Evolutionary conservation across 139 green algal species (phyloP), one percentile per base, ranked within the genome.

Genomic region (Nannochloris sp.): DNA sequence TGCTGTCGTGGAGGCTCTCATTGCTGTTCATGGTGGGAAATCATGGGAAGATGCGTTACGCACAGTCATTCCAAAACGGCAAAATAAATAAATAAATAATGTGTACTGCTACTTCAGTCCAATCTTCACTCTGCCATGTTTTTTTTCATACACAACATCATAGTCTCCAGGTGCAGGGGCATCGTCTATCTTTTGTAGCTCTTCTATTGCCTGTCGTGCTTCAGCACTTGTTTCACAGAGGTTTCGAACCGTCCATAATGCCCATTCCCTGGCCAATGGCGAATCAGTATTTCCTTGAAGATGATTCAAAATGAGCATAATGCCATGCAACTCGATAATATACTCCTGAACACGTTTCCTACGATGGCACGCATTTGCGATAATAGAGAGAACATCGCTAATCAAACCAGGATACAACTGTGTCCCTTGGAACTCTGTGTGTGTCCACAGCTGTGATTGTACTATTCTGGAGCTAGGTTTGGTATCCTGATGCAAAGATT

Each of bases 191-290:
- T 72, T 64, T 65, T 80, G 65, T 23, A 85, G 68, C 43, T 80
- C 49, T 4, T 48, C 23, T 23, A 80, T 74, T 5, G 73, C 63
- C 25, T 79, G 40, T 50, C 62, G 56, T 14, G 72, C 67, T 33
- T 56, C 40, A 6, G 51, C 23, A 62, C 73, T 83, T 43, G 67
- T 85, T 45, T 87, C 81, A 67, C 87, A 90, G 65, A 96, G 62
- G 70, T 97, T 97, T 26, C 91, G 79, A 60, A 96, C 67, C 1
- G 68, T 85, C 86, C 84, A 96, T 49, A 97, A 76, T 40, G 79
- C 89, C 85, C 88, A 96, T 76, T 97, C 90, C 0, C 85, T 71
- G 3, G 87, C 82, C 51, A 93, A 46, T 3, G 87, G 87, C 23
- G 72, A 80, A 2, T 61, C 29, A 3, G 80, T 67, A 50, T 93